Base-by-base conservation (phyloP, 345 rosid species). In the Populus alba region DNA sequence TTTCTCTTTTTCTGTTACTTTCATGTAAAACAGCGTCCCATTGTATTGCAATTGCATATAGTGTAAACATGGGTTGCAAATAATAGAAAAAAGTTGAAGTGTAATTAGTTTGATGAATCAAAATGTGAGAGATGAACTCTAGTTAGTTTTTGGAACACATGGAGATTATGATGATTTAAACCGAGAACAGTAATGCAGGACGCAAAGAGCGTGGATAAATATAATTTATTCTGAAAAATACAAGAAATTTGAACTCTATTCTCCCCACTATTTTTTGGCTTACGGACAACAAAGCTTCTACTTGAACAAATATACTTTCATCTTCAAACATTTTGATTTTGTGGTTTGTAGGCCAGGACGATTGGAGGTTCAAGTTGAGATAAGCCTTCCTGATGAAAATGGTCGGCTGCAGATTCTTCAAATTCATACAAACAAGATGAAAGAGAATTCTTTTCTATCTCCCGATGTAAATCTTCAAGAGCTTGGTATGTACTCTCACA, bases 391-490 rank as follows among this genome's bases (percentile, higher is more conserved):
- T 25, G 97, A 97, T 89, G 99, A 97, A 89, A 87, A 87, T 79
- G 99, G 99, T 10, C 99, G 98, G 33, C 72, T 94, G 75, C 99
- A 94, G 85, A 97, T 97, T 81, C 94, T 97, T 85, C 91, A 97
- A 81, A 97, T 97, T 86, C 98, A 94, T 82, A 97, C 99, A 41
- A 97, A 88, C 87, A 97, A 91, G 87, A 97, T 97, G 99, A 97
- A 91, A 84, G 99, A 92, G 81, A 92, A 89, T 82, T 97, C 99
- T 78, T 97, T 97, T 84, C 93, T 97, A 82, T 88, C 94, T 75
- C 85, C 86, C 82, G 98, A 92, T 86, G 90, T 97, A 70, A 90
- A 83, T 82, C 97, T 97, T 77, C 89, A 87, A 75, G 98, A 91
- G 82, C 95, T 94, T 75, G 98, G 99, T 97, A 90, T 75, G 91